Evolutionary conservation across 345 rosid genomes (phyloP).

Genomic region (Arabis alpina): DNA sequence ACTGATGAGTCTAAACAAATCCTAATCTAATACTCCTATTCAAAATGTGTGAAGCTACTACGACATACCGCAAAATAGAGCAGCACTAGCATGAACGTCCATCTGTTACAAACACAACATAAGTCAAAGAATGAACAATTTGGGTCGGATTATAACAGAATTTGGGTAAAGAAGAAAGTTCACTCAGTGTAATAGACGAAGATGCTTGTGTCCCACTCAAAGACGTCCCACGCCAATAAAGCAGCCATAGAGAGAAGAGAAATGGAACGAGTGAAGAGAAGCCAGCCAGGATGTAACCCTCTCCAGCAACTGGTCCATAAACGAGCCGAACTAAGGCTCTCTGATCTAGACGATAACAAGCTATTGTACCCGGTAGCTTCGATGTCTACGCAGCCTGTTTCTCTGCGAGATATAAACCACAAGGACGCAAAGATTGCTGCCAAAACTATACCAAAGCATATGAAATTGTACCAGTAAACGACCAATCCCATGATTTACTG

Average conservation of each 20-base stretch:
- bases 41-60: background rate
- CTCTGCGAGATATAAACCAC: slow-evolving; percentile 65
- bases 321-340: slow-evolving; percentile 50
- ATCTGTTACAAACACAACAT: slow-evolving; percentile 56
- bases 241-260: slow-evolving; percentile 67
- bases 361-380: slow-evolving; percentile 50
- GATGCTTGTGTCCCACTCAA: slow-evolving; percentile 54
- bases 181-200: slow-evolving; percentile 91
- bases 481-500: slow-evolving; percentile 54
- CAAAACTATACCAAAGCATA: slow-evolving; percentile 75
- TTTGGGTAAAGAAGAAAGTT: slow-evolving; percentile 9
- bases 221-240: slow-evolving; percentile 62
- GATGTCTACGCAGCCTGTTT: slow-evolving; percentile 39
- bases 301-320: slow-evolving; percentile 89
- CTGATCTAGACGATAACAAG: slow-evolving; percentile 50
- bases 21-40: background rate
- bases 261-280: slow-evolving; percentile 65
- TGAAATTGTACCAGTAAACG: slow-evolving; percentile 73
- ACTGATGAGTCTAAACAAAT: background rate
- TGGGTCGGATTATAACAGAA: background rate
- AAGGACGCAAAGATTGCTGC: slow-evolving; percentile 57
- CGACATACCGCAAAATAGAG: slow-evolving; percentile 84
- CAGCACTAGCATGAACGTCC: slow-evolving; percentile 83
- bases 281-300: slow-evolving; percentile 81
- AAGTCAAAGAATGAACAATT: background rate